These are phyloP conservation scores for Neopestalotiopsis sp. DNA, from an alignment of 2,329 filamentous ascomycete genomes.

Conservation along the genomic window DNA sequence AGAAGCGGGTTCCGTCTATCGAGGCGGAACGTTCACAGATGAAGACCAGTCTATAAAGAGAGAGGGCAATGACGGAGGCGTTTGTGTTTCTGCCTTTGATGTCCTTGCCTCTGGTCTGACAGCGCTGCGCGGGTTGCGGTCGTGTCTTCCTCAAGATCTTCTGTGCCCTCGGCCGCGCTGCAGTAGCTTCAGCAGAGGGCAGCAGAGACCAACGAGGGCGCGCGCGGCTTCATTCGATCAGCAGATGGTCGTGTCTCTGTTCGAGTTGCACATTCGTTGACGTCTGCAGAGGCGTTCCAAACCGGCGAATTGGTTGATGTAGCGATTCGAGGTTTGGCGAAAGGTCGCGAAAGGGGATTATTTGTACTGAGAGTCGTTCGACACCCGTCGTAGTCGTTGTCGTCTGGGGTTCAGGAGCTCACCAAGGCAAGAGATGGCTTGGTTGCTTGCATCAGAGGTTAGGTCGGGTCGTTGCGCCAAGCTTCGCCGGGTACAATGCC, in stretches of 20 bases:
- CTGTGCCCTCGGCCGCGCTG: conserved; percentile 32
- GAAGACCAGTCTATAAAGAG: neutral
- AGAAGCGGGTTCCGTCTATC: neutral
- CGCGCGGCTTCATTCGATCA: conserved; percentile 19
- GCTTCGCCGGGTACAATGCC: neutral
- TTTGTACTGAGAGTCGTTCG: neutral
- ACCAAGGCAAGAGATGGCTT: conserved; percentile 3
- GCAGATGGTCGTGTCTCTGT: neutral
- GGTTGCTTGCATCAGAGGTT: conserved; percentile 6
- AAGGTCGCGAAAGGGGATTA: neutral
- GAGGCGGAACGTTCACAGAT: neutral
- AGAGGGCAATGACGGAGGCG: neutral
- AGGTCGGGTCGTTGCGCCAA: conserved; percentile 7
- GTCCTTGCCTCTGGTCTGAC: neutral
- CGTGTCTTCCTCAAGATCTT: conserved; percentile 17
- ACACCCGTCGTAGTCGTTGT: too few species aligned
- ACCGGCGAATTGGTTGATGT: neutral
- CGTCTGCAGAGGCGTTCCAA: neutral
- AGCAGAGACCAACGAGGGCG: conserved; percentile 31
- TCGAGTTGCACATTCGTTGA: neutral
- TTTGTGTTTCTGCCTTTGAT: neutral
- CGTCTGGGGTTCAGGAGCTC: conserved; percentile 12
- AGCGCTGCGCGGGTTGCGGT: neutral
- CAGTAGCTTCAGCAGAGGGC: conserved; percentile 38
- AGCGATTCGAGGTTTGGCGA: neutral